Evolutionary conservation across 352 stramenopile species (phyloP).

Genomic region (Pythium sp.): DNA sequence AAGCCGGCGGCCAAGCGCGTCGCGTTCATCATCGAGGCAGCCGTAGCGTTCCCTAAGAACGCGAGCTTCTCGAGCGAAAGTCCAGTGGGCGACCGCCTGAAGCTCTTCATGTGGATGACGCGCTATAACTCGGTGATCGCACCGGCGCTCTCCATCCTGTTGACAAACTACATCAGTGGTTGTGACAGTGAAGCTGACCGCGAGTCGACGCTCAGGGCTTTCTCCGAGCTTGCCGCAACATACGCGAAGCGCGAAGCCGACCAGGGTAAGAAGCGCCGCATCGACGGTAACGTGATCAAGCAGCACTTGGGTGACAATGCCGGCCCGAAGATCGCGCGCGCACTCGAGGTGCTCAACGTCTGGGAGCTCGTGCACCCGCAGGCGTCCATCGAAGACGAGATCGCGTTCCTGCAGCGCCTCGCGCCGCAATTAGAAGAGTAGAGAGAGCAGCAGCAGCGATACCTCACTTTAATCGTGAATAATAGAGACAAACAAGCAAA

Average conservation of each 20-base stretch:
- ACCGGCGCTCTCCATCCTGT: slow-evolving; percentile 49
- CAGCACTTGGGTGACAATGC: slow-evolving; percentile 32
- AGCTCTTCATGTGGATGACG: slow-evolving; percentile 68
- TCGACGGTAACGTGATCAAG: slow-evolving; percentile 55
- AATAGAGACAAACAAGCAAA: slow-evolving; percentile 6
- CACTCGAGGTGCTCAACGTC: slow-evolving; percentile 55
- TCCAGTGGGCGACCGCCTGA: slow-evolving; percentile 31
- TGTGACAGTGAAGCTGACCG: slow-evolving; percentile 10
- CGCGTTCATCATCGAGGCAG: slow-evolving; percentile 58
- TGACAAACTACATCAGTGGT: slow-evolving; percentile 20
- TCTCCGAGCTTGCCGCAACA: slow-evolving; percentile 32
- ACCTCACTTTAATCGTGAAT: background rate
- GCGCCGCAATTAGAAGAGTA: slow-evolving; percentile 11
- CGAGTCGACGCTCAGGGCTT: slow-evolving; percentile 25
- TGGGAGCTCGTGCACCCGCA: slow-evolving; percentile 47
- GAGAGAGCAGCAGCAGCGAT: background rate
- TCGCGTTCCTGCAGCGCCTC: slow-evolving; percentile 35
- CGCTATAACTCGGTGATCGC: slow-evolving; percentile 56
- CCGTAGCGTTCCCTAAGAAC: slow-evolving; percentile 44
- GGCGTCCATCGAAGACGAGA: slow-evolving; percentile 26
- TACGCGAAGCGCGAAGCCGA: slow-evolving; percentile 27
- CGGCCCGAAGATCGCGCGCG: slow-evolving; percentile 34
- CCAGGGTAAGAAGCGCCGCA: slow-evolving; percentile 25
- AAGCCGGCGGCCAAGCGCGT: slow-evolving; percentile 67
- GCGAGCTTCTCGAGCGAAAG: background rate